phyloP scores from a whole-genome alignment of 1,139 yeast genomes.

The Geotrichum citri-aurantii region DNA sequence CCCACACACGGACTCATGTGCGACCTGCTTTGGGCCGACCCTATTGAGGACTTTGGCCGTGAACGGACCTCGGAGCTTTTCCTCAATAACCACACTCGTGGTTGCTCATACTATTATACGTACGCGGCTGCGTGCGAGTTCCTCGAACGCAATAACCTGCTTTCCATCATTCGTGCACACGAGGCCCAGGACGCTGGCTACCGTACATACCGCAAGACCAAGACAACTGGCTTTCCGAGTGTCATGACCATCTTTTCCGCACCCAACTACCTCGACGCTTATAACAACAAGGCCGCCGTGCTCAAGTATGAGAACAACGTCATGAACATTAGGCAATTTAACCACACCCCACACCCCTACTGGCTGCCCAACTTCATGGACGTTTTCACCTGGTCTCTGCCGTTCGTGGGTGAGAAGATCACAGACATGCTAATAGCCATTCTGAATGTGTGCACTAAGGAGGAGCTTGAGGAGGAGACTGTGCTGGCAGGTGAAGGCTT shows the following conservation, averaged over 20 bases:
- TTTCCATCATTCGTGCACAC: slow-evolving; percentile 88
- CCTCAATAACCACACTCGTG: slow-evolving; percentile 70
- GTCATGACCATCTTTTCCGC: slow-evolving; percentile 91
- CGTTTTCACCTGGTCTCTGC: slow-evolving; percentile 95
- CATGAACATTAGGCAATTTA: slow-evolving; percentile 93
- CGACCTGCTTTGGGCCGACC: slow-evolving; percentile 95
- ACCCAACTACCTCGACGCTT: slow-evolving; percentile 89
- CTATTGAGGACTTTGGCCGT: slow-evolving; percentile 79
- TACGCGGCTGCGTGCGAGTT: slow-evolving; percentile 81
- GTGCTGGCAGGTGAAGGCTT: slow-evolving; percentile 21
- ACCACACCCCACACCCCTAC: slow-evolving; percentile 90
- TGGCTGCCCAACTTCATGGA: slow-evolving; percentile 98
- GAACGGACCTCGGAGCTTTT: slow-evolving; percentile 55
- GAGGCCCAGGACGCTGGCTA: slow-evolving; percentile 98
- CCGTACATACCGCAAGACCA: slow-evolving; percentile 85
- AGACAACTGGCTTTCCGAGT: slow-evolving; percentile 87
- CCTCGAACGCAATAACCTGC: slow-evolving; percentile 68
- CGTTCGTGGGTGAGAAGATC: slow-evolving; percentile 93
- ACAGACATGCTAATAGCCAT: slow-evolving; percentile 91
- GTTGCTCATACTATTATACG: slow-evolving; percentile 88
- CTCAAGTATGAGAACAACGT: slow-evolving; percentile 83
- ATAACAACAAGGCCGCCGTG: slow-evolving; percentile 94
- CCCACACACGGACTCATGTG: slow-evolving; percentile 95
- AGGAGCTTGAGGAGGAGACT: slow-evolving; percentile 78
- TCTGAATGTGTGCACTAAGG: slow-evolving; percentile 90